Evolutionary conservation across 495 filamentous ascomycete genomes (phyloP), one percentile per base, ranked within the genome.

Genomic region (Entonaema liquescens): DNA sequence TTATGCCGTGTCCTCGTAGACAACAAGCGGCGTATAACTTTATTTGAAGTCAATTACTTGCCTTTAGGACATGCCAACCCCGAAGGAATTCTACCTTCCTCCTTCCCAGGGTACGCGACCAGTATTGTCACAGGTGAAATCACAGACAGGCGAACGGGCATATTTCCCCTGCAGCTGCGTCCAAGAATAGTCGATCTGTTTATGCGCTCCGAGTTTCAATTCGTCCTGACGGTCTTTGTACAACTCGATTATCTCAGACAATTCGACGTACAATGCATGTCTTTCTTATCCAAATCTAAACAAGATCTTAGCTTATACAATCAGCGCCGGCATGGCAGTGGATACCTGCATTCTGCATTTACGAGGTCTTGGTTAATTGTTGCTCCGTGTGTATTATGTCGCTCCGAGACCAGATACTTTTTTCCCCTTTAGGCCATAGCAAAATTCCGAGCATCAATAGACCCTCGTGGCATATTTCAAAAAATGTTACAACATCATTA

Each of bases 161-260:
- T 52, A 25, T 47, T 19, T 38, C 50, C 47, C 29, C 65, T 68
- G 65, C 70, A 61, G 36, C 65, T 67, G 65, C 38, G 54, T 56
- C 47, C 26, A 47, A 57, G 44, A n/a, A 25, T 40, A 44, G 8
- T 59, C 54, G 29, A 25, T 23, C 35, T 58, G 21, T 38, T 62
- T 33, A 44, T 62, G 42, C 53, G 49, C 15, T 33, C n/a, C 49
- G 17, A 56, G 15, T 55, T 63, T 44, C 57, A 21, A 67, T 59
- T 67, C 47, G 63, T n/a, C 35, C 52, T 36, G 11, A 23, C 47
- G 5, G 28, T 9, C 40, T 68, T 68, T 40, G 53, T 52, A 59
- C 53, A 29, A 68, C 21, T 63, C 59, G 54, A 72, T 40, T 52
- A 68, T 60, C 63, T 68, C 54, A 53, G 40, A 57, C 62, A 62